Evolutionary conservation across 2,329 filamentous ascomycete genomes (phyloP), one percentile per base, ranked within the genome.

Genomic region (Penicillium sp.): DNA sequence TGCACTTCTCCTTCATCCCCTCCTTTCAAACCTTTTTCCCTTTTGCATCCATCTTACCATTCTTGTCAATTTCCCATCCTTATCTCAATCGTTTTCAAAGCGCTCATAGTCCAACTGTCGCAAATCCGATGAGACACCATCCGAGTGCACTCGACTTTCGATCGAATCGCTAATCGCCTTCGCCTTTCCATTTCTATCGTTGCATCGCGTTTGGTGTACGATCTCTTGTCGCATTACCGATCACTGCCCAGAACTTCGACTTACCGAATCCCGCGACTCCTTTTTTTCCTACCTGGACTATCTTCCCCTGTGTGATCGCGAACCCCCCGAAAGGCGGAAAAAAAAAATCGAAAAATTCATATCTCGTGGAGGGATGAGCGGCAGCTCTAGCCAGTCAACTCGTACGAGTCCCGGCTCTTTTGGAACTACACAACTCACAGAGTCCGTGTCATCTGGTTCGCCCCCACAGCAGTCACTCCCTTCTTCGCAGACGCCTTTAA

Each of bases 371-470:
- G 73, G 73, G 62, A 76, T 76, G 74, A 74, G 73, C 69, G 71
- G 69, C 66, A 74, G 70, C 67, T 73, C 73, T 59, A 75, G 68
- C 57, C 73, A 75, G 64, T 75, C 73, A 44, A 74, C 70, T 70
- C 73, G 72, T 62, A 75, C 73, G 62, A 76, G 74, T 66, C 73
- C 74, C 64, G 72, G 72, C 60, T 75, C 72, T 58, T 72, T 71
- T 61, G 71, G 68, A 61, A 76, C 72, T 58, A 68, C 70, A 36
- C 74, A 75, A 55, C 73, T 71, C 66, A 75, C 72, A 36, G 68
- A 69, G 55, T 75, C 74, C 33, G 70, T 74, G 36, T 75, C 73
- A 16, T 75, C 73, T 62, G 70, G 70, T 64, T 73, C 74, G 58
- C 74, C 74, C 57, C 67, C 67, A 23, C 70, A 73, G 44, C 68